Conservation (phyloP, 176 grass and related monocot species). For the Aegilops speltoides region DNA sequence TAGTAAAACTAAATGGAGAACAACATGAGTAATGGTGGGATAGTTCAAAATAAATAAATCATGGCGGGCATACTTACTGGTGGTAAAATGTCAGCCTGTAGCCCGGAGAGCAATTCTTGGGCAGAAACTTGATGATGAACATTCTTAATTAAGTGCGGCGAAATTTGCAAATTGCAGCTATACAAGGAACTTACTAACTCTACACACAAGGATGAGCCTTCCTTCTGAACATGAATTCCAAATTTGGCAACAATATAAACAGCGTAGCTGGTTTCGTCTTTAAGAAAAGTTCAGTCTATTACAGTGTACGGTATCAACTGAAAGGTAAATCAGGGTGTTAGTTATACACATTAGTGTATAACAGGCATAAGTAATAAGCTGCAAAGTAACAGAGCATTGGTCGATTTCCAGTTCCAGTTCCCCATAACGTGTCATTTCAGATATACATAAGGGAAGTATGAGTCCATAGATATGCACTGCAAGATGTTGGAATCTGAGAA, state of each 20-base stretch:
- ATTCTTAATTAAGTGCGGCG: background rate
- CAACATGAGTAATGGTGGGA: no score
- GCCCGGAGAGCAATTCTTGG: background rate
- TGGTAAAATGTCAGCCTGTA: background rate
- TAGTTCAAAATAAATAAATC: background rate
- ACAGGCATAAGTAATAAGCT: background rate
- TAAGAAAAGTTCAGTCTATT: background rate
- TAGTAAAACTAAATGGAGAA: background rate
- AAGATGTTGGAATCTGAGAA: conserved; percentile 12
- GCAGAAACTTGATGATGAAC: background rate
- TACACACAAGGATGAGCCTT: background rate
- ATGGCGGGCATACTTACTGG: background rate
- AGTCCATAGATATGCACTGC: background rate
- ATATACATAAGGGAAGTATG: conserved; percentile 10
- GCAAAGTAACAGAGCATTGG: background rate
- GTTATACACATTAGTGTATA: background rate
- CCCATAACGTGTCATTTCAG: conserved; percentile 21
- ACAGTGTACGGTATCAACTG: background rate
- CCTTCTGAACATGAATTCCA: background rate
- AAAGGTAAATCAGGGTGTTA: background rate
- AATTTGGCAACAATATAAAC: background rate
- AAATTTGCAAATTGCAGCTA: background rate
- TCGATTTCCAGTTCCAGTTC: conserved; percentile 15
- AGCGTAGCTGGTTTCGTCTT: background rate
- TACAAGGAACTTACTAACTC: background rate